phyloP scores from a whole-genome alignment of 2,329 filamentous ascomycete species.

The Atkinsonella hypoxylon region DNA sequence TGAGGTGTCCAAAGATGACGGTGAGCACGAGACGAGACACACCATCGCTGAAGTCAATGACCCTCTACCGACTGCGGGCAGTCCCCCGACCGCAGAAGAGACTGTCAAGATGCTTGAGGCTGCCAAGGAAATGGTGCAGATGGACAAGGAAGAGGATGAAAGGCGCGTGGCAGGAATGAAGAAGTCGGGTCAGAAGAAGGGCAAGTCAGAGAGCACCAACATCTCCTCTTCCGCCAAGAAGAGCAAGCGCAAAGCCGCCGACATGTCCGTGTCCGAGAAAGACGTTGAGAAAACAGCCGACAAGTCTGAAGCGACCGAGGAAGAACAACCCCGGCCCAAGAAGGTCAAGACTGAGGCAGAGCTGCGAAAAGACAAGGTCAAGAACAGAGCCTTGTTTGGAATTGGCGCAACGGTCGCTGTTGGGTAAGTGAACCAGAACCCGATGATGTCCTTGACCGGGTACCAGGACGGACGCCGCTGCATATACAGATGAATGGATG shows the following conservation, averaged over 20 bases:
- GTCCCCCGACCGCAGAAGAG: conserved; percentile 64
- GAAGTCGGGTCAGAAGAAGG: conserved; percentile 24
- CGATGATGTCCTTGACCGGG: background rate
- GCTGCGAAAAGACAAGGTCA: conserved; percentile 73
- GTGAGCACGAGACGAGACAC: conserved; percentile 54
- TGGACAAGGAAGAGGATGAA: conserved; percentile 37
- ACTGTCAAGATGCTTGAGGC: conserved; percentile 73
- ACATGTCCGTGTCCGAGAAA: conserved; percentile 55
- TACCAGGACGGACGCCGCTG: background rate
- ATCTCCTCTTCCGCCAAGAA: conserved; percentile 32
- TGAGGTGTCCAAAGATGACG: conserved; percentile 39
- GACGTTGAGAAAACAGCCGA: conserved; percentile 30
- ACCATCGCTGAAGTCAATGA: conserved; percentile 68
- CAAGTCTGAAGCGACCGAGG: conserved; percentile 16
- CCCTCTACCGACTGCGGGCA: conserved; percentile 44
- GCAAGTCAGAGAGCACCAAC: conserved; percentile 21
- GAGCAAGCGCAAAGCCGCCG: conserved; percentile 63
- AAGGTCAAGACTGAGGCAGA: conserved; percentile 71
- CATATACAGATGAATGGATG: background rate
- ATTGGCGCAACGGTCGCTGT: conserved; percentile 78
- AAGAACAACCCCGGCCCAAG: conserved; percentile 49
- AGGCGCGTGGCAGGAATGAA: conserved; percentile 28
- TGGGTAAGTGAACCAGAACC: conserved; percentile 53
- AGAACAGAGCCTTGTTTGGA: conserved; percentile 74
- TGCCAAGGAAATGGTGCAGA: conserved; percentile 79